Base-by-base conservation (phyloP, 768 basidiomycete genomes). In the Leccinum fibrillosum region DNA sequence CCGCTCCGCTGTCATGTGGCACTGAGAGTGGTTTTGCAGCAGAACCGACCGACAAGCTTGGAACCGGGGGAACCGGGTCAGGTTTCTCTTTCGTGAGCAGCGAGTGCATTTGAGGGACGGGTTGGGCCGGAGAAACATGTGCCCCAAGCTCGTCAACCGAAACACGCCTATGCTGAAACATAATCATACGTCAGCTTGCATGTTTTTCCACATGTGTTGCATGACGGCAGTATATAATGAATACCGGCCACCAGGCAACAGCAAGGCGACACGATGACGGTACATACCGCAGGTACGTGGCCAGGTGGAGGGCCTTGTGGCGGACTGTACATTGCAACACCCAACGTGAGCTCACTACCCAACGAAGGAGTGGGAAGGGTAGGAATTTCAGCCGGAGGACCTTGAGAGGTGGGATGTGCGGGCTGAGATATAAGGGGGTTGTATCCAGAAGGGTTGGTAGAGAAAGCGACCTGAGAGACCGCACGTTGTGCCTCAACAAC, bases 401-500 rank as follows among this genome's bases (percentile, higher is more conserved):
- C 54, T 28, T 54, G 56, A 49, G 59, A 47, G 30, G 54, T 54
- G 11, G 44, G 44, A 21, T 53, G 51, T 21, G 13, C 45, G 0
- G 52, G 57, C 48, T 53, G 59, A 44, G 60, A 53, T 12, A 21
- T 32, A 54, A 45, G n/a, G 21, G 53, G 4, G 35, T 44, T 13
- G 19, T 37, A 59, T 34, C 57, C 68, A 3, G 74, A 65, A 4
- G 79, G 76, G n/a, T 74, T 69, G 3, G 75, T 69, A 4, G 79
- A 76, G 54, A 86, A 75, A 7, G 67, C 62, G 39, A 90, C 81
- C 61, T 84, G 82, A 54, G 72, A 74, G 32, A 89, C 75, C n/a
- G 76, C 71, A 28, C 74, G 80, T 55, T 82, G 74, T 5, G 89
- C 87, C 62, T 94, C 90, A 4, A 76, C 75, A 10, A 89, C 80